These are phyloP conservation scores for Scopulariopsis brevicaulis DNA, from an alignment of 2,329 filamentous ascomycete species.

Conservation along the genomic window DNA sequence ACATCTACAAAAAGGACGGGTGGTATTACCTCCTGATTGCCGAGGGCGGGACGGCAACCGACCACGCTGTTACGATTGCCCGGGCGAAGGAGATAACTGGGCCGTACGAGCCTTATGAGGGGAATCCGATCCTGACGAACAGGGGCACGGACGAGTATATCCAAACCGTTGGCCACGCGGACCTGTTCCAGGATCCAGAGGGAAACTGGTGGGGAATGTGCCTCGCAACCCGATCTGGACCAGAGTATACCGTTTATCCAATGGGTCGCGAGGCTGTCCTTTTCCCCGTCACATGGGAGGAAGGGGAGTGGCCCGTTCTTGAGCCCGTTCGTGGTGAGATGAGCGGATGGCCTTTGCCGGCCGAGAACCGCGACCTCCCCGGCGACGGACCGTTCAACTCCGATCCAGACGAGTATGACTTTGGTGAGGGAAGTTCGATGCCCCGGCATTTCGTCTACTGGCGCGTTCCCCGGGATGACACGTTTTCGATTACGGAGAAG, in stretches of 20 bases:
- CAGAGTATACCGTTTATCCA: slow-evolving; percentile 28
- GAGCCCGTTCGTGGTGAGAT: slow-evolving; percentile 14
- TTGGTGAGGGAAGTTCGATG: slow-evolving; percentile 20
- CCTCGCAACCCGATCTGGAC: slow-evolving; percentile 31
- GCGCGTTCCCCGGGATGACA: slow-evolving; percentile 26
- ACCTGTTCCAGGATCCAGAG: slow-evolving; percentile 27
- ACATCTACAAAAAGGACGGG: slow-evolving; percentile 28
- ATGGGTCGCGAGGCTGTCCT: slow-evolving; percentile 44
- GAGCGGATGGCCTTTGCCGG: slow-evolving; percentile 26
- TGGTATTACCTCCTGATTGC: slow-evolving; percentile 38
- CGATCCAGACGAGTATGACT: slow-evolving; percentile 25
- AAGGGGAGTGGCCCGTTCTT: slow-evolving; percentile 34
- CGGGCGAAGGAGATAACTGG: slow-evolving; percentile 24
- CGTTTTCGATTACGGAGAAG: slow-evolving; percentile 22
- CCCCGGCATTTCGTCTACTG: slow-evolving; percentile 34
- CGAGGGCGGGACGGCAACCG: slow-evolving; percentile 27
- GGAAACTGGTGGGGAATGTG: slow-evolving; percentile 32
- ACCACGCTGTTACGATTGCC: slow-evolving; percentile 26
- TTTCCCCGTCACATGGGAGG: slow-evolving; percentile 35
- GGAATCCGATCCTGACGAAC: slow-evolving; percentile 33
- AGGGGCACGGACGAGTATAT: slow-evolving; percentile 23
- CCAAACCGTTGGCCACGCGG: slow-evolving; percentile 30
- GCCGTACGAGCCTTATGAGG: slow-evolving; percentile 26
- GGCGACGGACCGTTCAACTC: slow-evolving; percentile 20
- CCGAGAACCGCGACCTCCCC: slow-evolving; percentile 14